These are phyloP conservation scores for Fusarium nodosum DNA, from an alignment of 2,329 filamentous ascomycete genomes.

Conservation along the genomic window DNA sequence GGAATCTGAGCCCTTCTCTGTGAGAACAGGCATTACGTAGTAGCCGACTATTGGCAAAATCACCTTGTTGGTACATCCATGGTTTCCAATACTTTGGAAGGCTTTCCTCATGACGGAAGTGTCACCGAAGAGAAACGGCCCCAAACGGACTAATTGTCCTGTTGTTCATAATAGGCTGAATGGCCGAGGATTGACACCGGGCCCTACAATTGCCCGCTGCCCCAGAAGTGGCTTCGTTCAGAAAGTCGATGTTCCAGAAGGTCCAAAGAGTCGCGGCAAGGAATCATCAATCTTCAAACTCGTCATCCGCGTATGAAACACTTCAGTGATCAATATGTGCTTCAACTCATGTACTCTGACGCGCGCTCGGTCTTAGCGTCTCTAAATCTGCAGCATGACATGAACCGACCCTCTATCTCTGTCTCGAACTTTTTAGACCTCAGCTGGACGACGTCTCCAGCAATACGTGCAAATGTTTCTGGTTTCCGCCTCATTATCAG, in stretches of 20 bases:
- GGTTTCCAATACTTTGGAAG: slow-evolving; percentile 45
- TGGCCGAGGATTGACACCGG: slow-evolving; percentile 11
- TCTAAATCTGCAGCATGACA: slow-evolving; percentile 30
- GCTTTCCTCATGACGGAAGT: slow-evolving; percentile 42
- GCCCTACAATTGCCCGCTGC: slow-evolving; percentile 29
- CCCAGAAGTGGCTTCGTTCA: slow-evolving; percentile 39
- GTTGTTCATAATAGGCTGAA: slow-evolving; percentile 21
- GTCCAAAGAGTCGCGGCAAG: slow-evolving; percentile 34
- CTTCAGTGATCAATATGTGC: slow-evolving; percentile 33
- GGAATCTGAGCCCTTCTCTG: slow-evolving; percentile 42
- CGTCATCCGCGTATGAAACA: slow-evolving; percentile 44
- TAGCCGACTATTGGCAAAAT: slow-evolving; percentile 27
- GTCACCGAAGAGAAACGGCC: slow-evolving; percentile 36
- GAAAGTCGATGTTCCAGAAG: slow-evolving; percentile 48
- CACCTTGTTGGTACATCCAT: slow-evolving; percentile 23
- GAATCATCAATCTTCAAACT: slow-evolving; percentile 35
- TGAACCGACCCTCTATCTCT: slow-evolving; percentile 13
- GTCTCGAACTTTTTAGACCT: slow-evolving; percentile 28
- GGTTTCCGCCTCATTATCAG: slow-evolving; percentile 37
- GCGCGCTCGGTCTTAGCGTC: slow-evolving; percentile 25
- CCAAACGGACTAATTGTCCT: slow-evolving; percentile 37
- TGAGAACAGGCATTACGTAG: slow-evolving; percentile 22
- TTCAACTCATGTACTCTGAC: slow-evolving; percentile 31
- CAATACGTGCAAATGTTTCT: slow-evolving; percentile 30
- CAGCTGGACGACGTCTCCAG: slow-evolving; percentile 34